These are phyloP conservation scores for Xylariaceae sp. DNA, from an alignment of 2,329 filamentous ascomycete genomes.

Conservation along the genomic window DNA sequence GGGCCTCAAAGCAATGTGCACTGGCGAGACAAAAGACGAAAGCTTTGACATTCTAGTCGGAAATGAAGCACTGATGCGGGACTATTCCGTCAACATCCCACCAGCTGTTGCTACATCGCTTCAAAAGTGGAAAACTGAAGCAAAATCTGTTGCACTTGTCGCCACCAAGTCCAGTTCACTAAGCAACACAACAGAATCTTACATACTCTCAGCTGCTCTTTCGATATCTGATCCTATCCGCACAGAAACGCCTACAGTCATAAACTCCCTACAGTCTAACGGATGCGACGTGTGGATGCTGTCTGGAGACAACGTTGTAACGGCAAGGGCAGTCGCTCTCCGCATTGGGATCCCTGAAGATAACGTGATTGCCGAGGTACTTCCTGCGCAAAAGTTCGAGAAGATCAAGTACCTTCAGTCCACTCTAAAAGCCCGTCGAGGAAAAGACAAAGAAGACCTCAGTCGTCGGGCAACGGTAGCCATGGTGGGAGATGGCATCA, in stretches of 20 bases:
- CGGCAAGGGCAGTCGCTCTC: conserved; percentile 78
- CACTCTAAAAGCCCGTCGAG: conserved; percentile 49
- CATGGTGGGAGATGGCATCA: conserved; percentile 90
- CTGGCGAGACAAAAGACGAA: conserved; percentile 39
- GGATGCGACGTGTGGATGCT: conserved; percentile 88
- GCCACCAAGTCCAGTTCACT: conserved; percentile 48
- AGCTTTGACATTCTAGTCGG: conserved; percentile 67
- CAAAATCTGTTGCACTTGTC: conserved; percentile 69
- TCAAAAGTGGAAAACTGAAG: conserved; percentile 65
- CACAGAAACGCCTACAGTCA: conserved; percentile 70
- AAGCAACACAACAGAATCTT: conserved; percentile 38
- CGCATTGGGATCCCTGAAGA: conserved; percentile 74
- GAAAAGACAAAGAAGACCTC: conserved; percentile 24
- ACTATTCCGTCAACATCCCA: conserved; percentile 52
- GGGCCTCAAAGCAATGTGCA: conserved; percentile 68
- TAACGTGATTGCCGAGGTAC: conserved; percentile 85
- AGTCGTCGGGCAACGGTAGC: conserved; percentile 64
- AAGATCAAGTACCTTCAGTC: conserved; percentile 70
- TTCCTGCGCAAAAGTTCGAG: conserved; percentile 82
- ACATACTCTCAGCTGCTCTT: conserved; percentile 68
- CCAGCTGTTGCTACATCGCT: conserved; percentile 47
- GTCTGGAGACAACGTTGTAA: conserved; percentile 88
- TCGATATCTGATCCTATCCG: conserved; percentile 84
- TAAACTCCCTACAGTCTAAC: conserved; percentile 67
- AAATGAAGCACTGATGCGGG: conserved; percentile 73